Conservation (phyloP, 768 basidiomycete species). For the Lentinula lateritia region DNA sequence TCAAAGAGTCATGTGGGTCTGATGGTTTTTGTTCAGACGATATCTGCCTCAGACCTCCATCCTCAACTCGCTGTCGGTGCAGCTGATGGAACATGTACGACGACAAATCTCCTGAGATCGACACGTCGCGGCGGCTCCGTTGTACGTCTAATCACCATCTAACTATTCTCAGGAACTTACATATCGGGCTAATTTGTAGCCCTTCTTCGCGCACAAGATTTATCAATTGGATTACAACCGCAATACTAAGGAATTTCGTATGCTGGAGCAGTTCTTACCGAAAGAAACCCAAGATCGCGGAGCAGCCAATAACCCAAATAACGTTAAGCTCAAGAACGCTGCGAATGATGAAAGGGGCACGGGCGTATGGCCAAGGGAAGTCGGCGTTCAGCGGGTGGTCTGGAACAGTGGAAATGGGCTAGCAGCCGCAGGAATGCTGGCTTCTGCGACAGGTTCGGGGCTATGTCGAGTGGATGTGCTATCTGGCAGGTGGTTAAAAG, state of each 20-base stretch:
- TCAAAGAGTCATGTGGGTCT: not conserved
- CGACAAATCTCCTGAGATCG: slow-evolving; percentile 64
- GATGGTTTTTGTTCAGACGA: slow-evolving; percentile 36
- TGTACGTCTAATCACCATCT: slow-evolving; percentile 33
- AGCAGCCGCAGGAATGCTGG: slow-evolving; percentile 21
- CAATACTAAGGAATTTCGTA: slow-evolving; percentile 66
- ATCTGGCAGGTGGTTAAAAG: slow-evolving; percentile 67
- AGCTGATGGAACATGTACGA: slow-evolving; percentile 77
- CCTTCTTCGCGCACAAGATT: slow-evolving; percentile 72
- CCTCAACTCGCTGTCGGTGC: slow-evolving; percentile 79
- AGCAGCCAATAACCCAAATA: slow-evolving; percentile 25
- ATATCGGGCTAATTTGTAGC: slow-evolving; percentile 32
- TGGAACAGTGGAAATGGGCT: slow-evolving; percentile 57
- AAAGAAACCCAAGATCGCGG: slow-evolving; percentile 53
- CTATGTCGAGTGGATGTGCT: slow-evolving; percentile 82
- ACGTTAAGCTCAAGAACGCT: slow-evolving; percentile 27
- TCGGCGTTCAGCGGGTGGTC: slow-evolving; percentile 68
- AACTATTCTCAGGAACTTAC: not conserved
- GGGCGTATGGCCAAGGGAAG: slow-evolving; percentile 75
- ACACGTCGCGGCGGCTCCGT: slow-evolving; percentile 68
- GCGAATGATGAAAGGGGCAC: slow-evolving; percentile 32
- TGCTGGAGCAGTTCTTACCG: slow-evolving; percentile 84
- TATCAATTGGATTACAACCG: slow-evolving; percentile 88
- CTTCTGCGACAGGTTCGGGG: slow-evolving; percentile 76
- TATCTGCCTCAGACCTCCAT: slow-evolving; percentile 79